Evolutionary conservation across 2,329 filamentous ascomycete species (phyloP).

Genomic region (Coniochaeta ligniaria): DNA sequence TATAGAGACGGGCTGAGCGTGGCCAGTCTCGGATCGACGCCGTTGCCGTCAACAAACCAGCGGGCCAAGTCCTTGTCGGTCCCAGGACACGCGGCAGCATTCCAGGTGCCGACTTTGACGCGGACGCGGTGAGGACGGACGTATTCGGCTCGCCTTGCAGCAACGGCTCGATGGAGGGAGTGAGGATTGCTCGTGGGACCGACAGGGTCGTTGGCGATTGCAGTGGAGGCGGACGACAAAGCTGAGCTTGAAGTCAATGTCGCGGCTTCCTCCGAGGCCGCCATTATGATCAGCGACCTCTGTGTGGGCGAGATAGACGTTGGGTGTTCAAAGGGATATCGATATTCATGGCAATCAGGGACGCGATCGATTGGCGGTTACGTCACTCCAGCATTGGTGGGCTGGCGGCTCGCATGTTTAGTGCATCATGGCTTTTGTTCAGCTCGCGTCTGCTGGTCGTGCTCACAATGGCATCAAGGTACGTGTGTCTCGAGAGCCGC

Average conservation of each 20-base stretch:
- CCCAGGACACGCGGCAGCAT: conserved; percentile 77
- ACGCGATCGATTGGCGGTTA: background rate
- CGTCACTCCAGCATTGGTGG: background rate
- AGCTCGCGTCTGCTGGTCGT: background rate
- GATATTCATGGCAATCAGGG: background rate
- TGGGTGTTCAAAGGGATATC: background rate
- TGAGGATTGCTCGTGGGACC: conserved; percentile 40
- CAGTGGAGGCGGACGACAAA: background rate
- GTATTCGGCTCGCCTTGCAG: conserved; percentile 72
- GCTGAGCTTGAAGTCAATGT: background rate
- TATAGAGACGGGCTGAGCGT: conserved; percentile 37
- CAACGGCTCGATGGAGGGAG: conserved; percentile 58
- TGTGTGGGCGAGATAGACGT: background rate
- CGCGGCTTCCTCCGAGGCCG: background rate
- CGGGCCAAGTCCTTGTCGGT: conserved; percentile 80
- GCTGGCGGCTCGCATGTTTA: background rate
- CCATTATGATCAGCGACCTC: background rate
- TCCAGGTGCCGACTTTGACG: conserved; percentile 93
- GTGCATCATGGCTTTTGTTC: background rate
- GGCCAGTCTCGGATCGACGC: conserved; percentile 56
- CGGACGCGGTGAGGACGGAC: conserved; percentile 65
- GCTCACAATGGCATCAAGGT: background rate
- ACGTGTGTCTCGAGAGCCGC: too few relatives aligned
- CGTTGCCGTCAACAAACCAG: conserved; percentile 81
- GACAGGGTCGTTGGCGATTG: conserved; percentile 10